Conservation (phyloP, 306 rosid genomes). For the Gastrolobium bilobum region DNA sequence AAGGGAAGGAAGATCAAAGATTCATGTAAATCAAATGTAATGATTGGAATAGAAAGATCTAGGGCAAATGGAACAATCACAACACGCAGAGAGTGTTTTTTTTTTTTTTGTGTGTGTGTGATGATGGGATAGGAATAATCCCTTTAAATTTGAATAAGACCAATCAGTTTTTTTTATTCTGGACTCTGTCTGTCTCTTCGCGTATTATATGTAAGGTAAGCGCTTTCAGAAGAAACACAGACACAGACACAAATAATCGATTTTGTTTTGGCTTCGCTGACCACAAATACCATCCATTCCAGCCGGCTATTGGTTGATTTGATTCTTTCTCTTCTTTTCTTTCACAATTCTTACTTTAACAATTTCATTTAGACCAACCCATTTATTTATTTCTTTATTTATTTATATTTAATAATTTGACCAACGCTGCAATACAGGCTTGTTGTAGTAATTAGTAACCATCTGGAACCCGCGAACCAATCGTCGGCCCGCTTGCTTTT, state of each 20-base stretch:
- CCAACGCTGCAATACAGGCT: neutral
- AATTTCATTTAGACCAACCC: neutral
- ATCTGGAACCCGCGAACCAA: neutral
- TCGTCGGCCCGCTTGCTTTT: neutral
- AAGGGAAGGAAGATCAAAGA: conserved; percentile 46
- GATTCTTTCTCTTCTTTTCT: no score
- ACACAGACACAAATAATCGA: no score
- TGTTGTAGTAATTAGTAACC: neutral
- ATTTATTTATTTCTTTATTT: neutral
- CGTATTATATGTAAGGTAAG: neutral
- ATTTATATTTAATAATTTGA: neutral
- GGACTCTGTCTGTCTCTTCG: neutral
- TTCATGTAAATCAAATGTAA: conserved; percentile 36
- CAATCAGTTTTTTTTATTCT: neutral
- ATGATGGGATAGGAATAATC: neutral
- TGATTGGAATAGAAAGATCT: conserved; percentile 51
- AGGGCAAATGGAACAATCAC: conserved; percentile 15
- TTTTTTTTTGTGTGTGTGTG: neutral
- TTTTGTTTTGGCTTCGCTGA: no score
- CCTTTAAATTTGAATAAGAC: neutral
- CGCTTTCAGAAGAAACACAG: neutral
- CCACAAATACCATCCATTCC: no score
- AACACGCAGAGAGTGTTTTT: conserved; percentile 43
- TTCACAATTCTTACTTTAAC: neutral
- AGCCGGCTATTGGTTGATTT: no score